A percentile compares a stretch with the other conserved stretches of the same genome.
These are phyloP conservation scores for Nemania serpens DNA, from an alignment of 2,329 filamentous ascomycete species.

Conservation along the genomic window DNA sequence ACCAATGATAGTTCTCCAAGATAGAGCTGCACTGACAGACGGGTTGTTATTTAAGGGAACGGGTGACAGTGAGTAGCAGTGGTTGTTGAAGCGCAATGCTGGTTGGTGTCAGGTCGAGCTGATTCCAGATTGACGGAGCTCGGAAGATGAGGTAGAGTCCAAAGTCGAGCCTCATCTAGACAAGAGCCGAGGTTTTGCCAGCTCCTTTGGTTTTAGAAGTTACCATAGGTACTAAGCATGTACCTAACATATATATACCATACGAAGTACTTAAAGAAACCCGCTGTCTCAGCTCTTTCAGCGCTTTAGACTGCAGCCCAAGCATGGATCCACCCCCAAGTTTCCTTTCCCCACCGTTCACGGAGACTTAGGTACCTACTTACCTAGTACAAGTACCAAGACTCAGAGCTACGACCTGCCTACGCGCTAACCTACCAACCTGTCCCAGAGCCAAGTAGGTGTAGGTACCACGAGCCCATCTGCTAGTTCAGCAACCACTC, in stretches of 20 bases:
- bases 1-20: neutral
- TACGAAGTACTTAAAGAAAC: no score
- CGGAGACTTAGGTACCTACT: no score
- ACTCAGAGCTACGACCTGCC: no score
- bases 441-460: no score
- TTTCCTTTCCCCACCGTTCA: no score
- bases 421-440: no score
- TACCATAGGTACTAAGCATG: no score
- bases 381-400: no score
- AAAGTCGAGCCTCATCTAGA: neutral
- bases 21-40: neutral
- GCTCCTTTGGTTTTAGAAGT: neutral
- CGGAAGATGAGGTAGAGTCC: neutral
- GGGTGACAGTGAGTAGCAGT: conserved; percentile 3
- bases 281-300: no score
- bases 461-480: no score
- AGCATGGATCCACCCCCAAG: no score
- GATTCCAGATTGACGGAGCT: conserved; percentile 9
- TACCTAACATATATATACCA: neutral
- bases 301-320: no score
- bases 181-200: conserved; percentile 17
- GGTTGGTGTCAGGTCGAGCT: conserved; percentile 4
- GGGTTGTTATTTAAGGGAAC: neutral
- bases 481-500: neutral
- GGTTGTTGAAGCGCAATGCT: conserved; percentile 2